Evolutionary conservation across 768 basidiomycete genomes (phyloP).

Genomic region (Serpula lacrymans): DNA sequence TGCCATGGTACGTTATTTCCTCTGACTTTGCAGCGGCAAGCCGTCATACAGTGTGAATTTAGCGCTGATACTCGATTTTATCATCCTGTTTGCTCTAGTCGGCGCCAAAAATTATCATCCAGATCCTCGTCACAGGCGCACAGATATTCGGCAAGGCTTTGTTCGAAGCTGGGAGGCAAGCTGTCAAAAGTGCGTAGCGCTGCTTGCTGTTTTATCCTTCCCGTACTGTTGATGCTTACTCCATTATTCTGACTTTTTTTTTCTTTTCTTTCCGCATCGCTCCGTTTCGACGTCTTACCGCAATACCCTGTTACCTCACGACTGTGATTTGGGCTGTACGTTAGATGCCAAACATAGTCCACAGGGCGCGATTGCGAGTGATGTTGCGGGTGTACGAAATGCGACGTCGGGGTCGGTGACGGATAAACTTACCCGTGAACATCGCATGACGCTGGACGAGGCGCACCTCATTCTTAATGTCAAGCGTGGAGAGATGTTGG

Average conservation of each 20-base stretch:
- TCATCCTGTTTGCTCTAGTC: slow-evolving; percentile 45
- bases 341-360: slow-evolving; percentile 84
- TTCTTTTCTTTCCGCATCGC: neutral
- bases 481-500: slow-evolving; percentile 68
- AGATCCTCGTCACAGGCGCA: slow-evolving; percentile 72
- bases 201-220: slow-evolving; percentile 1
- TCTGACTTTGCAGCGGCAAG: neutral
- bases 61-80: neutral
- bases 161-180: slow-evolving; percentile 85
- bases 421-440: slow-evolving; percentile 78
- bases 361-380: slow-evolving; percentile 61
- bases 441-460: slow-evolving; percentile 94
- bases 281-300: no score
- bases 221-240: neutral
- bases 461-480: slow-evolving; percentile 89
- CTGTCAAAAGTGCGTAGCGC: slow-evolving; percentile 75
- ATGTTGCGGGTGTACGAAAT: slow-evolving; percentile 69
- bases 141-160: slow-evolving; percentile 92
- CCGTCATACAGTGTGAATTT: no score
- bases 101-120: slow-evolving; percentile 72
- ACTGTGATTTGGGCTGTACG: neutral
- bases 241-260: slow-evolving; percentile 1
- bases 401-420: slow-evolving; percentile 73
- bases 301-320: no score
- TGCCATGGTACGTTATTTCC: neutral